These are phyloP conservation scores for Hygrophoropsis aurantiaca DNA, from an alignment of 768 basidiomycete genomes.

Conservation along the genomic window DNA sequence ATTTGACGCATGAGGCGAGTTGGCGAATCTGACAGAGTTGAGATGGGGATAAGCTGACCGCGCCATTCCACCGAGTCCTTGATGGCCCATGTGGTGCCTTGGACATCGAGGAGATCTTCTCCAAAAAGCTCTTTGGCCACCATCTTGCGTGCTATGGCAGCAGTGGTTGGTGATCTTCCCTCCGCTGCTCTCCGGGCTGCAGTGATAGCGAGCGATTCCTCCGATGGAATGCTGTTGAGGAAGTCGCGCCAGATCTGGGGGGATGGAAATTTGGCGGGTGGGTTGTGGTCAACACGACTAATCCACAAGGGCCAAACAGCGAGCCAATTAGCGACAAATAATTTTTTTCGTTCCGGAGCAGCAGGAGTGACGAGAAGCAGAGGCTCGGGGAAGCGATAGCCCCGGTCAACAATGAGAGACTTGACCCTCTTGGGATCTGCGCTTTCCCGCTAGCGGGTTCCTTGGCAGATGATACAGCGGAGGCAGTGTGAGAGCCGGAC, in stretches of 20 bases:
- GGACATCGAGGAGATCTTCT: neutral
- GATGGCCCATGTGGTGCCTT: neutral
- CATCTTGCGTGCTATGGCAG: neutral
- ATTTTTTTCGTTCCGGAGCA: neutral
- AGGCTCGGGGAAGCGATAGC: slow-evolving; percentile 11
- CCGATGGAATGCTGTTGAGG: slow-evolving; percentile 4
- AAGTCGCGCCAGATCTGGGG: slow-evolving; percentile 9
- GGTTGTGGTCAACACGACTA: slow-evolving; percentile 5
- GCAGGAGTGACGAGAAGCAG: neutral
- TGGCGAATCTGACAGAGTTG: neutral
- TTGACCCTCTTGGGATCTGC: neutral
- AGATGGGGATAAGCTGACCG: neutral
- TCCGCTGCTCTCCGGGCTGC: no score
- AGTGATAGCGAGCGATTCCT: no score
- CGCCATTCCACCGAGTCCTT: neutral
- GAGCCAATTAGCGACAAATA: slow-evolving; percentile 11
- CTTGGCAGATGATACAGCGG: no score
- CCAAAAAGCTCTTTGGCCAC: slow-evolving; percentile 4
- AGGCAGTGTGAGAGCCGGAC: no score
- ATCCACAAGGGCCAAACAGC: slow-evolving; percentile 6
- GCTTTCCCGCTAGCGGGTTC: no score
- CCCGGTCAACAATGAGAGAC: neutral
- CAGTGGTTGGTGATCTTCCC: neutral
- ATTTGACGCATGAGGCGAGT: neutral
- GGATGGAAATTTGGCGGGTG: neutral